Conservation (phyloP, 257 asterid species). For the Solanum pinnatisectum region DNA sequence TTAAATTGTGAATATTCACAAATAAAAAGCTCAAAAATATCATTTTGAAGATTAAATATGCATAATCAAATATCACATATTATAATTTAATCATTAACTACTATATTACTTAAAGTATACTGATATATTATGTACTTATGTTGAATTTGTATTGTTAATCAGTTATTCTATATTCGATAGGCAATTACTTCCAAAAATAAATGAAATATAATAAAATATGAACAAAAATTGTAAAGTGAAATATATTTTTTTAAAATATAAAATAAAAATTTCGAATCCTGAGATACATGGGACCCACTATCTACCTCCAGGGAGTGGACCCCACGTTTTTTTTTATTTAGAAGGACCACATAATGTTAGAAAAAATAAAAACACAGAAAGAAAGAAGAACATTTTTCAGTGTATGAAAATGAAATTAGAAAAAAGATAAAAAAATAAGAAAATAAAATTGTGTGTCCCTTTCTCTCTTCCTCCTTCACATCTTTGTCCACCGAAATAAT, state of each 20-base stretch:
- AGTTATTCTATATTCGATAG: not conserved
- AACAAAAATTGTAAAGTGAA: not conserved
- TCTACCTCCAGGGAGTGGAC: not conserved
- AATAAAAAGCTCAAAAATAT: not conserved
- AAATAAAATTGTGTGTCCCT: not conserved
- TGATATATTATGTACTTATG: not conserved
- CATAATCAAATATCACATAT: not conserved
- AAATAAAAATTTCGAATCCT: not conserved
- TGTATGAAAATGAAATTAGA: not conserved
- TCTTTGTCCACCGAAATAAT: not conserved
- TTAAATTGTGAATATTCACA: not conserved
- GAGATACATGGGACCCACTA: not conserved
- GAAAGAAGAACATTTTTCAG: rapidly evolving
- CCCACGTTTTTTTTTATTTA: not conserved
- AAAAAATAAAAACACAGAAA: not conserved
- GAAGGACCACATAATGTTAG: not conserved
- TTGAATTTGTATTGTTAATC: not conserved
- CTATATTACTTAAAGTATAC: not conserved
- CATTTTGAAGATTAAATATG: too few relatives aligned
- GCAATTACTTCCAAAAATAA: not conserved
- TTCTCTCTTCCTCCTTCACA: not conserved
- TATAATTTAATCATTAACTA: not conserved
- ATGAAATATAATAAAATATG: not conserved
- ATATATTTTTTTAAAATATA: too few relatives aligned
- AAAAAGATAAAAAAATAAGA: not conserved